Percentiles rank a stretch among this genome's conserved stretches.
Conservation (phyloP, 192 early-diverging fungal genomes). For the Kappamyces sp. region DNA sequence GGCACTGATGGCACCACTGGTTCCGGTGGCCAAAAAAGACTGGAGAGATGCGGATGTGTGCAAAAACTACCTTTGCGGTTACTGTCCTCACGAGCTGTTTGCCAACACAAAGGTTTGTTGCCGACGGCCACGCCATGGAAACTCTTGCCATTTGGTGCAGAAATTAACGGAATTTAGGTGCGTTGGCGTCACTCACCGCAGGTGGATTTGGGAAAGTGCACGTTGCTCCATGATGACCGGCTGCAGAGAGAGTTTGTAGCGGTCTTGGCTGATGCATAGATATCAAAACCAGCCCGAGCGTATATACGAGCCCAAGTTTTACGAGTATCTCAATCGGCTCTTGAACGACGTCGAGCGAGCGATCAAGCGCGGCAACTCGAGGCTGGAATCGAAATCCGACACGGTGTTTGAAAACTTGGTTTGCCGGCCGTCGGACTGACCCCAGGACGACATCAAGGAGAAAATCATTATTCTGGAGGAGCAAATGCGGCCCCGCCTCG, state of each 20-base stretch:
- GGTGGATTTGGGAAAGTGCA: constrained; percentile 68
- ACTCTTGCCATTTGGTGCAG: too few relatives aligned
- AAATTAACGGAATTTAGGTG: too few relatives aligned
- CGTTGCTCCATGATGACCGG: constrained; percentile 70
- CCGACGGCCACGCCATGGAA: too few relatives aligned
- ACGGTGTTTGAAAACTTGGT: constrained; percentile 22
- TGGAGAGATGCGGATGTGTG: constrained; percentile 16
- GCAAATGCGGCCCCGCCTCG: constrained; percentile 53
- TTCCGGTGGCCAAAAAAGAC: constrained; percentile 4
- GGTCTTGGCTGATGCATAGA: constrained; percentile 41
- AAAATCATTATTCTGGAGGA: constrained; percentile 72
- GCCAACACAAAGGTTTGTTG: constrained; percentile 61
- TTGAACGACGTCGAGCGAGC: constrained; percentile 62
- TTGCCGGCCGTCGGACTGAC: background rate
- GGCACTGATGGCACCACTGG: constrained; percentile 13
- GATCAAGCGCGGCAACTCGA: constrained; percentile 59
- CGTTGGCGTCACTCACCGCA: too few relatives aligned
- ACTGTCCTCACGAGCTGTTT: constrained; percentile 72
- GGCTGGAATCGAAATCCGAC: constrained; percentile 61
- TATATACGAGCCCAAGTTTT: constrained; percentile 69
- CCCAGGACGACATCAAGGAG: constrained; percentile 72
- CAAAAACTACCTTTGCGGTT: constrained; percentile 66
- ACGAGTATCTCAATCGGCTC: constrained; percentile 58
- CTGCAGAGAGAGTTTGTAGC: constrained; percentile 59
- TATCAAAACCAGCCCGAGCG: constrained; percentile 30